phyloP scores from a whole-genome alignment of 805 yeast genomes.

The Candida takata region DNA sequence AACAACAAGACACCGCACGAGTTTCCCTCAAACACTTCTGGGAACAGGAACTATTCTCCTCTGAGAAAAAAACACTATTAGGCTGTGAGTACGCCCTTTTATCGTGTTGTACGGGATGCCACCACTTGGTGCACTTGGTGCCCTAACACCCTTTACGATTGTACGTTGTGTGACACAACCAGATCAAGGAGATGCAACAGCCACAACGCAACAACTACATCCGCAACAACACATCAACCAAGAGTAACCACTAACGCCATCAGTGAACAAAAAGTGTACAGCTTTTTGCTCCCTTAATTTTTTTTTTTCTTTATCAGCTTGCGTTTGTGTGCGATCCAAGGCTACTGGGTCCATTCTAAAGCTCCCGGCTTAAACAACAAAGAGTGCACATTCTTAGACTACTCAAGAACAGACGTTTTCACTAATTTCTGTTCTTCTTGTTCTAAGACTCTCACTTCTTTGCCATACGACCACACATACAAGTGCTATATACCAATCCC shows the following conservation, averaged over 20 bases:
- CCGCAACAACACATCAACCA: not conserved
- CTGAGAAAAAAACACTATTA: not conserved
- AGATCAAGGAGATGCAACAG: too few relatives aligned
- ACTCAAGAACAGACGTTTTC: conserved; percentile 5
- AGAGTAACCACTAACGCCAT: conserved; percentile 1
- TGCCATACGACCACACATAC: conserved; percentile 4
- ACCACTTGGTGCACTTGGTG: too few relatives aligned
- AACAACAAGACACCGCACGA: too few relatives aligned
- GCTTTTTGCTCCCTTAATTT: conserved; percentile 10
- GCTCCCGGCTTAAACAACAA: conserved; percentile 1
- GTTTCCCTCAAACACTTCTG: not conserved
- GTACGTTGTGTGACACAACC: not conserved
- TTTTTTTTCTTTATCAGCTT: not conserved
- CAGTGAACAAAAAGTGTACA: conserved; percentile 9
- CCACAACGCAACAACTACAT: too few relatives aligned
- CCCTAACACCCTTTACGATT: not conserved
- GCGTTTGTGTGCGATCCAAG: conserved; percentile 3
- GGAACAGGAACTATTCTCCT: too few relatives aligned
- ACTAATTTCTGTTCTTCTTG: conserved; percentile 4
- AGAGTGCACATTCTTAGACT: not conserved
- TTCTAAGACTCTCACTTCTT: not conserved
- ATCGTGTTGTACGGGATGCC: too few relatives aligned
- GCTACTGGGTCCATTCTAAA: conserved; percentile 2
- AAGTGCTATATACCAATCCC: not conserved
- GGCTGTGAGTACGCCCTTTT: conserved; percentile 3